Evolutionary conservation across 78 protist genomes (phyloP), one percentile per base, ranked within the genome.

Genomic region (slime mould (Dictyostelium discoideum)): DNA sequence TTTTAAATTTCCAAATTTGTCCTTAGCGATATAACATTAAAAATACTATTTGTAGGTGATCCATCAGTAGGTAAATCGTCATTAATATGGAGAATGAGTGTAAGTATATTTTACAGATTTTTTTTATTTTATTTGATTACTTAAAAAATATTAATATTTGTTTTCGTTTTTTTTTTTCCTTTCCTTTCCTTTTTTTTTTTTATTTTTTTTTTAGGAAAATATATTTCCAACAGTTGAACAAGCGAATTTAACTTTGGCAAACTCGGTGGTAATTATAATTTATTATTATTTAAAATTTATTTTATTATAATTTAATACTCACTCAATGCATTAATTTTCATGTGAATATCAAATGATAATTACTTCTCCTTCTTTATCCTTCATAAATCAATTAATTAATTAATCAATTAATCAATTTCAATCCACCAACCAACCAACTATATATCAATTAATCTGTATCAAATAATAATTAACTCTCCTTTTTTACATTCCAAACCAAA

Each of bases 51-150:
- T 13, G 87, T 90, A 20, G 94, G 94, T 37, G 94, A 90, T 29
- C 44, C 94, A 40, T n/a, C 44, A n/a, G 79, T 77, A 69, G 94
- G 94, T n/a, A 90, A 90, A 82, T 82, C 94, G 69, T 29, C 88
- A 16, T 63, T 90, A 48, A 63, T 90, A 72, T 90, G 94, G 94
- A 80, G 94, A 50, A 69, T 82, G 72, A 46, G 88, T 72, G 94
- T 86, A 86, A 20, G 85, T 74, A 40, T 29, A 13, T 16, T 16
- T 32, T 32, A 32, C 1, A 32, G 37, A 32, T 54, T 54, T 54
- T 54, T 16, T 54, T 54, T 13, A 0, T 3, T 16, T 54, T 54
- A 13, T 3, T 67, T 67, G 37, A n/a, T 67, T 67, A 9, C 6
- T 5, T n/a, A 67, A 67, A 67, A 67, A 24, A 22, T 7, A 6